Conservation (phyloP, 1,284 basidiomycete species). For the Fistulina hepatica region DNA sequence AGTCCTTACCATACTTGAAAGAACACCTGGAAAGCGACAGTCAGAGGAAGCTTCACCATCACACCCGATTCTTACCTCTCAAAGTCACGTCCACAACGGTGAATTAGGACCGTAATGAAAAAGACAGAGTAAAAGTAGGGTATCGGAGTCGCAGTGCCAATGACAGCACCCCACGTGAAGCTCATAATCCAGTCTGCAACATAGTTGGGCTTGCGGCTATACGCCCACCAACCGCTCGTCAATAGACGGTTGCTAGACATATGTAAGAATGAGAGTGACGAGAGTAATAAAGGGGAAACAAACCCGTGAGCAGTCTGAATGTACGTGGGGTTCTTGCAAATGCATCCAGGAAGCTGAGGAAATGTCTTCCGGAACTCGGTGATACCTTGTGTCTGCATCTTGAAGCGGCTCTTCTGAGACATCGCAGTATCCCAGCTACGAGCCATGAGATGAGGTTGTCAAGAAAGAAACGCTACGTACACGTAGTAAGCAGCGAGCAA, state of each 20-base stretch:
- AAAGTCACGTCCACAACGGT: slow-evolving; percentile 85
- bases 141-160: slow-evolving; percentile 77
- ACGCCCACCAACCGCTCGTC: slow-evolving; percentile 84
- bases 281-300: slow-evolving; percentile 12
- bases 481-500: slow-evolving; percentile 80
- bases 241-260: slow-evolving; percentile 64
- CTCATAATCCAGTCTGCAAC: slow-evolving; percentile 85
- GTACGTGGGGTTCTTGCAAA: slow-evolving; percentile 81
- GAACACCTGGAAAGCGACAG: slow-evolving; percentile 48
- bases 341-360: slow-evolving; percentile 85
- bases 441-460: slow-evolving; percentile 11
- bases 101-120: slow-evolving; percentile 83
- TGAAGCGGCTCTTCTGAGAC: slow-evolving; percentile 97
- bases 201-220: slow-evolving; percentile 84
- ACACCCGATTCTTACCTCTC: slow-evolving; percentile 48
- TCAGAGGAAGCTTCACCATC: no score
- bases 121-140: slow-evolving; percentile 94
- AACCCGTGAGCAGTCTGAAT: slow-evolving; percentile 92
- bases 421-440: slow-evolving; percentile 85
- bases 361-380: slow-evolving; percentile 83
- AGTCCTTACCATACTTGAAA: slow-evolving; percentile 91
- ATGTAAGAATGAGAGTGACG: slow-evolving; percentile 7
- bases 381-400: slow-evolving; percentile 91
- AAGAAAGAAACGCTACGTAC: slow-evolving; percentile 33
- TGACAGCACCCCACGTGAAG: slow-evolving; percentile 83